These are phyloP conservation scores for Bruguiera hainesii DNA, from an alignment of 441 rosid species.

Conservation along the genomic window DNA sequence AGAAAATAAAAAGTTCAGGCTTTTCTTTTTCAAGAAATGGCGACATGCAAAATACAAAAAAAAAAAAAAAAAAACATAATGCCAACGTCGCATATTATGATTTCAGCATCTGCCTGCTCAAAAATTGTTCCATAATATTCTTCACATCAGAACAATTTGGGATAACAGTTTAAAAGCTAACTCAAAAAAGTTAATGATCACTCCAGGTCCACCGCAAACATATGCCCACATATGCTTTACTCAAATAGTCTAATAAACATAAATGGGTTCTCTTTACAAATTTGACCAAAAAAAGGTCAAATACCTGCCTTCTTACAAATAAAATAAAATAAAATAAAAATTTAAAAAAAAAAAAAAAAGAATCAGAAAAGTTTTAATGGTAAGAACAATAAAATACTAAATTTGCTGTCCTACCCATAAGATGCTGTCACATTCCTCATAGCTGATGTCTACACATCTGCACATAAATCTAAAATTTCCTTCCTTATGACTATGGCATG, in stretches of 20 bases:
- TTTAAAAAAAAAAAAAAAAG: neutral
- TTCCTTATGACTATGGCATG: constrained; percentile 31
- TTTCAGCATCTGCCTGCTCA: no score
- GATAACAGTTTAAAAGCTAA: no score
- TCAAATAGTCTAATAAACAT: constrained; percentile 19
- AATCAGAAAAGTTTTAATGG: constrained; percentile 5
- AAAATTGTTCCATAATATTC: no score
- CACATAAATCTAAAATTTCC: constrained; percentile 23
- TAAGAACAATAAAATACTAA: constrained; percentile 18
- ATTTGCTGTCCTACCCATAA: constrained; percentile 28
- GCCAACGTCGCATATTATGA: no score
- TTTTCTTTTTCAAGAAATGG: no score
- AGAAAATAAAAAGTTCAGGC: no score
- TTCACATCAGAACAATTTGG: no score
- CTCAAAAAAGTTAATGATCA: no score
- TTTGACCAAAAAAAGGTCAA: constrained; percentile 17
- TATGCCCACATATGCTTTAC: constrained; percentile 20
- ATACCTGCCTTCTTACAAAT: constrained; percentile 1
- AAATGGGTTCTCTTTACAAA: constrained; percentile 26
- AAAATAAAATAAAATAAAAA: no score
- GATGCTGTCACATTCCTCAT: constrained; percentile 25
- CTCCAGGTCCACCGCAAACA: constrained; percentile 17
- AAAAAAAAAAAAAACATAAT: no score
- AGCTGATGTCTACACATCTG: constrained; percentile 39
- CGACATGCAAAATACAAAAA: no score